Evolutionary conservation across 306 rosid genomes (phyloP), one percentile per base, ranked within the genome.

Genomic region (Cucumis cinereus): DNA sequence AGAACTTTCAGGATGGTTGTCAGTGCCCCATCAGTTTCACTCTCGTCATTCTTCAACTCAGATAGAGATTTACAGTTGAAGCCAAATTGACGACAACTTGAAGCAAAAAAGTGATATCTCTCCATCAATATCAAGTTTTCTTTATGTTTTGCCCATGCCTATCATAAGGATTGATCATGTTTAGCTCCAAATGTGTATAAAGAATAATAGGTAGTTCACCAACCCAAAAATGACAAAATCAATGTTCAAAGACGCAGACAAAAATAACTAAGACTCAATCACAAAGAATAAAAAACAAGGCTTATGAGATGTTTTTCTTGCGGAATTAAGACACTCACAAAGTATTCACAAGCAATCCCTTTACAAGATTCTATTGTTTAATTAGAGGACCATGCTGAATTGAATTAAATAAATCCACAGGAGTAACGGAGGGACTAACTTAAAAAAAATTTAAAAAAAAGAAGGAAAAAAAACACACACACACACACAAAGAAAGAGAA

Each of bases 91-190:
- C 75, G 86, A 74, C 92, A 86, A 80, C 99, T 95, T n/a, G 99
- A 92, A 55, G 88, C 81, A 50, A 95, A 95, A 79, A 88, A 95
- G 85, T 92, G 98, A 75, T 92, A 95, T 85, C 97, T 90, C 77
- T 95, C 98, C 93, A 95, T 92, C 82, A 92, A 57, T 73, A 92
- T 85, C 49, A 95, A 80, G 78, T 95, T 95, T 9, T 89, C 87
- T 73, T 82, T 90, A 81, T 94, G 96, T 88, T 86, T 89, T 74
- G 82, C 76, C 97, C 99, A 95, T 23, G 96, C 97, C 97, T 95
- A 79, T 82, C 85, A 79, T 71, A 83, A 73, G 26, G 68, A 59
- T n/a, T 70, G 35, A 30, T 40, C 47, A 17, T 52, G 71, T 66
- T 47, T 79, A 41, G 71, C 64, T 36, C 33, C 20, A 77, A 7